These are phyloP conservation scores for Hymenoscyphus salicellus DNA, from an alignment of 2,329 filamentous ascomycete species.

Conservation along the genomic window DNA sequence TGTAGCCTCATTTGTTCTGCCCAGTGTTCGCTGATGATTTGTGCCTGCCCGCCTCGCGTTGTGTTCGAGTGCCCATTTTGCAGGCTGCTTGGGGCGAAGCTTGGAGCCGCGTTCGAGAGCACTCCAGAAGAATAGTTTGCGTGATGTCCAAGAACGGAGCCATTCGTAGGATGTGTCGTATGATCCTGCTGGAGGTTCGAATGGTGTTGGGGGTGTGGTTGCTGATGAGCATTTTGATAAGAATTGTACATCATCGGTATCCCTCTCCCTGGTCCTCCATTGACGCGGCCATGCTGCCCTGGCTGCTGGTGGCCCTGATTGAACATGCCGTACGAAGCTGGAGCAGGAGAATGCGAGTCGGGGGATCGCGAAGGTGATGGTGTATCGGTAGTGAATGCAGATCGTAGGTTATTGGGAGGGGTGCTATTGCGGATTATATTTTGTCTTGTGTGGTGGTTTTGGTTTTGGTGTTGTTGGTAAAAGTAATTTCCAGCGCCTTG, in stretches of 20 bases:
- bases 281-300: constrained; percentile 73
- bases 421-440: constrained; percentile 42
- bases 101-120: constrained; percentile 60
- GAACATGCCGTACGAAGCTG: constrained; percentile 58
- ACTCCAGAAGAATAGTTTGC: constrained; percentile 61
- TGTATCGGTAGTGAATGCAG: constrained; percentile 40
- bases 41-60: constrained; percentile 49
- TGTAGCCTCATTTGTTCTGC: constrained; percentile 79
- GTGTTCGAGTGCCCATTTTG: constrained; percentile 56
- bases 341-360: constrained; percentile 41
- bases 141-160: constrained; percentile 56
- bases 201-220: constrained; percentile 62
- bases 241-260: constrained; percentile 68
- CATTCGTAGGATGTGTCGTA: constrained; percentile 51
- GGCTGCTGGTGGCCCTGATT: constrained; percentile 62
- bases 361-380: constrained; percentile 58
- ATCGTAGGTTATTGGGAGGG: constrained; percentile 45
- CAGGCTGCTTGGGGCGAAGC: constrained; percentile 51
- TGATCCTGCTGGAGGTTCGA: constrained; percentile 59
- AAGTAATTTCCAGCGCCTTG: constrained; percentile 57
- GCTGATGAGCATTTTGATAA: constrained; percentile 49
- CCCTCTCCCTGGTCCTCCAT: constrained; percentile 63
- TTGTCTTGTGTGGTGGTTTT: constrained; percentile 44
- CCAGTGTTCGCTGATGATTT: constrained; percentile 70
- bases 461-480: constrained; percentile 46